phyloP scores from a whole-genome alignment of 305 asterid genomes.

The Caryopteris hybrid region DNA sequence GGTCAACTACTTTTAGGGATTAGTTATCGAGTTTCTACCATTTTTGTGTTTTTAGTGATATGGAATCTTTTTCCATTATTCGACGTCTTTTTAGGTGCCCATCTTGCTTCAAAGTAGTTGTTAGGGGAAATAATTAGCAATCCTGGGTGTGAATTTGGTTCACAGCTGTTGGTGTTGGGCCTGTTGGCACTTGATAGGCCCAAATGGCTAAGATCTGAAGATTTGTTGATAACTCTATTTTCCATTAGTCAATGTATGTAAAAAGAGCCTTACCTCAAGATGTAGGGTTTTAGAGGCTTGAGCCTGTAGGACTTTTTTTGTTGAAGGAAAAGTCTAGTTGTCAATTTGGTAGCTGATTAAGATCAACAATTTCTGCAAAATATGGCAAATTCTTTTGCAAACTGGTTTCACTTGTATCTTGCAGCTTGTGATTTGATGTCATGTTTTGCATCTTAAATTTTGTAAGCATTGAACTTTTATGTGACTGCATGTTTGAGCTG shows the following conservation, averaged over 20 bases:
- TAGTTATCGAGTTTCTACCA: not conserved
- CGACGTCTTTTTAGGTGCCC: no score
- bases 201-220: not conserved
- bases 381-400: not conserved
- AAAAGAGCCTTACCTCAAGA: not conserved
- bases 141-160: not conserved
- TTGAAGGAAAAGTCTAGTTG: slow-evolving; percentile 2
- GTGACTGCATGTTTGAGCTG: slow-evolving; percentile 9
- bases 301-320: not conserved
- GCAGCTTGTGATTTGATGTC: slow-evolving; percentile 10
- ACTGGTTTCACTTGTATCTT: not conserved
- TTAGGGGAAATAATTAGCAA: not conserved
- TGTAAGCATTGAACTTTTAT: slow-evolving; percentile 6
- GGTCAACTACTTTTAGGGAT: not conserved
- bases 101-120: no score
- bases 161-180: not conserved
- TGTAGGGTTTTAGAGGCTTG: slow-evolving; percentile 2
- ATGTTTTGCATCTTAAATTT: slow-evolving; percentile 7
- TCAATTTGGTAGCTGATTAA: not conserved
- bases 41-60: not conserved
- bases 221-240: not conserved
- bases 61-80: not conserved
- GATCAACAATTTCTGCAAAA: not conserved
- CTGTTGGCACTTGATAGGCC: not conserved
- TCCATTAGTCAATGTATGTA: not conserved